Base-by-base conservation (phyloP, 129 eudicot species). In the Tagetes erecta region DNA sequence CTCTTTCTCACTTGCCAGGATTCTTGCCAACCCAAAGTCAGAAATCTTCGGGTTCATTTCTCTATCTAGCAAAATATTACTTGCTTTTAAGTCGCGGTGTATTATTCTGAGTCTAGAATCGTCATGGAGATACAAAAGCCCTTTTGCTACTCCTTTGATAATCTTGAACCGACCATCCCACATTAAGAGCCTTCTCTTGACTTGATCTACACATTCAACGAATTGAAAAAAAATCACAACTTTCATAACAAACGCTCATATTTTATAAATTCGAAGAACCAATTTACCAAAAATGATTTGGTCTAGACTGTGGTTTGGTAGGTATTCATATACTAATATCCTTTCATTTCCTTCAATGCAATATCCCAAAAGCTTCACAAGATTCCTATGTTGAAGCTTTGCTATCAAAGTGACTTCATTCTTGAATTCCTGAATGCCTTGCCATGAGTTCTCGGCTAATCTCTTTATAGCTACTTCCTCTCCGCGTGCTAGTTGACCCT, bases 1-100 rank as follows among this genome's bases (percentile, higher is more conserved):
- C 80, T 71, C 84, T 53, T 53, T 79, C 68, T 79, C 89, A 42
- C 75, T 74, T 67, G 78, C 86, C 5, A 78, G 80, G 64, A 64
- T 85, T 73, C 89, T 86, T 42, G 92, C 92, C 79, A 82, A 71
- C 30, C 92, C 92, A 31, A 87, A 87, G 72, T 87, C 92, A 5
- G 92, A 79, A 74, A 87, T 84, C 64, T 87, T 87, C 30, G 89
- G 92, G 68, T 77, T 80, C 92, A 87, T 84, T 50, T 84, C 87
- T 31, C 27, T 67, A 55, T 87, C 92, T 4, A 87, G 86, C 34
- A 87, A 68, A 76, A 87, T 77, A 67, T 87, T 87, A 69, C 92
- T 82, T 20, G 92, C 89, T 75, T 87, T 87, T 78, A 87, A 42
- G 70, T 87, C 92, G 44, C 92, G 83, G 38, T 87, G 92, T 68